These are phyloP conservation scores for Monosporozyma solicola DNA, from an alignment of 805 yeast species.

Conservation along the genomic window DNA sequence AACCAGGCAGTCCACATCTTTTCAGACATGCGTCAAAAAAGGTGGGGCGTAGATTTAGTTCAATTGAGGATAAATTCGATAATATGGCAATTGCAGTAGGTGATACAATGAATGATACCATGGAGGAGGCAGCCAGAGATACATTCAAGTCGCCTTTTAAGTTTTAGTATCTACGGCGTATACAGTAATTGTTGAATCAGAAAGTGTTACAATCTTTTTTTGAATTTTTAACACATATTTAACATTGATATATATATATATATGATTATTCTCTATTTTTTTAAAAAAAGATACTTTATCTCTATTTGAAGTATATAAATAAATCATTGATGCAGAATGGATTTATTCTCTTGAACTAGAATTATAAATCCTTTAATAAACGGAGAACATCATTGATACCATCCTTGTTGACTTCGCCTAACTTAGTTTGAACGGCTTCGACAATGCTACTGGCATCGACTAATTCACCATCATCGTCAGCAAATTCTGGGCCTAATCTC, in stretches of 20 bases:
- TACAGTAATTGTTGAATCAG: background rate
- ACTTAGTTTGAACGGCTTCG: constrained; percentile 39
- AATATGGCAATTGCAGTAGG: constrained; percentile 48
- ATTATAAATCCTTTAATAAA: constrained; percentile 46
- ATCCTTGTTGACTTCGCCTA: constrained; percentile 41
- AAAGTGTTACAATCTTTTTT: background rate
- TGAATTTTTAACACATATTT: background rate
- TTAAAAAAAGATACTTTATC: background rate
- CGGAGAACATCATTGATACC: constrained; percentile 60
- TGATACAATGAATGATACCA: constrained; percentile 44
- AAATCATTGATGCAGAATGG: background rate
- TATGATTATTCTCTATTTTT: background rate
- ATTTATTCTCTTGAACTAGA: background rate
- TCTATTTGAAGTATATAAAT: background rate
- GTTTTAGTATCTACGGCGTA: background rate
- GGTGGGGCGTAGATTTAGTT: constrained; percentile 43
- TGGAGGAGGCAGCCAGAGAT: constrained; percentile 25
- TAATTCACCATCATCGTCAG: constrained; percentile 79
- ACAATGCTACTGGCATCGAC: constrained; percentile 56
- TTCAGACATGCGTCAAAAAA: constrained; percentile 32
- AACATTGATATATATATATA: background rate
- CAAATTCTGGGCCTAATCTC: constrained; percentile 79
- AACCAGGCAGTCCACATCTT: constrained; percentile 26
- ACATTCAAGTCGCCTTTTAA: constrained; percentile 1
- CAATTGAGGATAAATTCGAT: constrained; percentile 45